Percentiles rank a stretch among this genome's conserved stretches.
Conservation (phyloP, 1,284 basidiomycete species). For the Neonothopanus nambi region DNA sequence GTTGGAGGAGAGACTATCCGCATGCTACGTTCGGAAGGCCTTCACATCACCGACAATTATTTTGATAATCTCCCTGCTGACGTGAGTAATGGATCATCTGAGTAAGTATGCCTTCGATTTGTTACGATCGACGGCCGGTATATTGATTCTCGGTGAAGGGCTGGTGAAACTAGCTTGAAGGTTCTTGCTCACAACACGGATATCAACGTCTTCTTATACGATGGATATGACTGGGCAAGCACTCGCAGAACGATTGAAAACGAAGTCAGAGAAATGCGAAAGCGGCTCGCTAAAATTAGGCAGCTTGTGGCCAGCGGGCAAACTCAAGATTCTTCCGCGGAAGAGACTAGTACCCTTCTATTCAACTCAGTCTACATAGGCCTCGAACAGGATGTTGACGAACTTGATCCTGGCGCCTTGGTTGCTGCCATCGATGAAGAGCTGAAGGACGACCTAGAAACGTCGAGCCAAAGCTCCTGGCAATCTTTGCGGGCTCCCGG, state of each 20-base stretch:
- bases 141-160: slow-evolving; percentile 27
- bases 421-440: slow-evolving; percentile 92
- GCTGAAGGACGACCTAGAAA: slow-evolving; percentile 74
- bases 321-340: slow-evolving; percentile 78
- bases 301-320: slow-evolving; percentile 95
- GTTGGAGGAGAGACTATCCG: slow-evolving; percentile 85
- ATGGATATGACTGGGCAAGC: slow-evolving; percentile 91
- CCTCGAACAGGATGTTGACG: slow-evolving; percentile 69
- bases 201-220: slow-evolving; percentile 74
- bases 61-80: slow-evolving; percentile 70
- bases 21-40: slow-evolving; percentile 60
- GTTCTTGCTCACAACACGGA: slow-evolving; percentile 64
- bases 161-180: slow-evolving; percentile 48
- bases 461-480: slow-evolving; percentile 79
- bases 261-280: slow-evolving; percentile 85
- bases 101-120: slow-evolving; percentile 39
- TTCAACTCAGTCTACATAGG: slow-evolving; percentile 96
- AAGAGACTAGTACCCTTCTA: slow-evolving; percentile 77
- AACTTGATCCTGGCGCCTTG: slow-evolving; percentile 73
- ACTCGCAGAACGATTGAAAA: slow-evolving; percentile 89
- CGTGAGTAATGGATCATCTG: slow-evolving; percentile 38
- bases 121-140: slow-evolving; percentile 12
- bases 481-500: slow-evolving; percentile 64
- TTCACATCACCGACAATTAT: slow-evolving; percentile 69
- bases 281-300: slow-evolving; percentile 85